Base-by-base conservation (phyloP, 805 yeast species). In the Metschnikowia picachoensis region DNA sequence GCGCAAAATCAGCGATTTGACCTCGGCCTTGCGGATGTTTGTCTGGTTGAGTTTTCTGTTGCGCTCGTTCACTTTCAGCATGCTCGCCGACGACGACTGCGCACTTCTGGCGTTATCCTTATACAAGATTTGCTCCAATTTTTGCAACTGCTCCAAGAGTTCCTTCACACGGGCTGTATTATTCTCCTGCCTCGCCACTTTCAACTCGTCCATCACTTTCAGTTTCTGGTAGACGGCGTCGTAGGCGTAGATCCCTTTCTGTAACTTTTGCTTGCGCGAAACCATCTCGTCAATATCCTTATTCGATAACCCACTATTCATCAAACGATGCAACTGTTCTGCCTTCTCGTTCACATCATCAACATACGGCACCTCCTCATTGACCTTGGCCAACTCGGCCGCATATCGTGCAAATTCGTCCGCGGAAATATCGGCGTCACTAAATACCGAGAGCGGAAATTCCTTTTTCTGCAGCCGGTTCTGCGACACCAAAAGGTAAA, bases 11-110 rank as follows among this genome's bases (percentile, higher is more conserved):
- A 77, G 75, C 39, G 85, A 80, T 56, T 73, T 73, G 36, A 81
- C 66, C 62, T 91, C 97, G 0, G 96, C 97, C 57, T 78, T 76
- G 60, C 95, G 82, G 55, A 90, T 80, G 39, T 79, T 79, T 42
- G 82, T 82, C 62, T 82, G 83, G 65, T 92, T 92, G 52, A 85
- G 76, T 57, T 80, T 85, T 63, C 96, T 79, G 66, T 94, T 94
- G 59, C 96, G 81, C 57, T 86, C 85, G 54, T 90, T 89, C 42
- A 90, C 87, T 54, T 79, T 80, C 36, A 85, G 79, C 69, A 89
- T 74, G 45, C 48, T 43, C 47, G 79, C 74, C 52, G 66, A 72
- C 51, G 66, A 71, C 58, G 62, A 64, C 47, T 67, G 66, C 61
- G 67, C 55, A 52, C 66, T 67, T 14, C 59, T 41, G 44, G 50